A percentile compares a stretch with the other conserved stretches of the same genome.
Evolutionary conservation across 2,329 filamentous ascomycete genomes (phyloP).

Genomic region (Stagonosporopsis cucurbitacearum): DNA sequence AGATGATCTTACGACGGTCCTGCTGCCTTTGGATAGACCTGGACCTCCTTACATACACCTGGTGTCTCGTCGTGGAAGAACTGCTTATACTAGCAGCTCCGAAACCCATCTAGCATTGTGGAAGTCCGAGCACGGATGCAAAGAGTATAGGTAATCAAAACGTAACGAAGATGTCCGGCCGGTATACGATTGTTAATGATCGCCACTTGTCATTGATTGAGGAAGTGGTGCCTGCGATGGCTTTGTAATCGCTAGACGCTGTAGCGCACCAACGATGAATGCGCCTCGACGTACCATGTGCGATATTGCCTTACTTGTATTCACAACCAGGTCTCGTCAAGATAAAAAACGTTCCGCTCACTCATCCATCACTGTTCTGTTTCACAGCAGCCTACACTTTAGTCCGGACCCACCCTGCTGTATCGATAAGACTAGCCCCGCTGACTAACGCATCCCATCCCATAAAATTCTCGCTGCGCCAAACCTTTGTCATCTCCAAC

Average conservation of each 20-base stretch:
- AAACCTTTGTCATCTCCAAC: constrained; percentile 30
- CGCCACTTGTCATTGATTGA: not conserved
- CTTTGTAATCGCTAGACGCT: not conserved
- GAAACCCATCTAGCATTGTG: constrained; percentile 2
- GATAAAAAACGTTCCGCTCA: no score
- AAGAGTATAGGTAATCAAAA: no score
- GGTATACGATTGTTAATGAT: not conserved
- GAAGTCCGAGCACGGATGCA: constrained; percentile 7
- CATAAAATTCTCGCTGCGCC: constrained; percentile 32
- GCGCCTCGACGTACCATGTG: not conserved
- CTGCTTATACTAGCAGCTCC: constrained; percentile 16
- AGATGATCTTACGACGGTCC: not conserved
- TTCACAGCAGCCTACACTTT: not conserved
- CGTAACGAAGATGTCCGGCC: not conserved
- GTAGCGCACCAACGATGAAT: not conserved
- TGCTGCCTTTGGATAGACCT: not conserved
- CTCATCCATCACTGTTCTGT: not conserved
- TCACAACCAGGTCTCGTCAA: no score
- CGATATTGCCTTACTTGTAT: no score
- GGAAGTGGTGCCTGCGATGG: no score
- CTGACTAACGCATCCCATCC: constrained; percentile 1
- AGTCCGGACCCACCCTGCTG: not conserved
- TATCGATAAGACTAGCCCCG: constrained; percentile 8
- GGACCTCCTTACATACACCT: constrained; percentile 5
- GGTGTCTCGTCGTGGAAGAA: not conserved